Conservation (phyloP, 2,329 filamentous ascomycete genomes). For the Epichloe festucae region DNA sequence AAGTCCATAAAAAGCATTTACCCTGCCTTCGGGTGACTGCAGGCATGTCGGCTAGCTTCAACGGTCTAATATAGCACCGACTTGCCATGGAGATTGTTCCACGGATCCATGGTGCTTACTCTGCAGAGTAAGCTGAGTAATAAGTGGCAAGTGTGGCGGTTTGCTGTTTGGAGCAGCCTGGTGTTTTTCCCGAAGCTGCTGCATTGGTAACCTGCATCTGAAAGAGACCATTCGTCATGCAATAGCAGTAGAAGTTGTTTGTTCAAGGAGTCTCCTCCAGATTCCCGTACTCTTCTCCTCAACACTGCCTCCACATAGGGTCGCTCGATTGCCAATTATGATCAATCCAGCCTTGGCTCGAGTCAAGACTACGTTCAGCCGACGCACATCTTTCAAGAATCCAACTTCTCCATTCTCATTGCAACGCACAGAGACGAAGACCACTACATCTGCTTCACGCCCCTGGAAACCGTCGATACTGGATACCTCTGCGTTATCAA, state of each 20-base stretch:
- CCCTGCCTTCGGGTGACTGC: no score
- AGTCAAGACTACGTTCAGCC: constrained; percentile 29
- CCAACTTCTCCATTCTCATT: constrained; percentile 26
- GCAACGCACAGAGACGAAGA: constrained; percentile 29
- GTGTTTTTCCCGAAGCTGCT: no score
- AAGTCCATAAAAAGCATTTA: no score
- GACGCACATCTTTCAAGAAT: constrained; percentile 24
- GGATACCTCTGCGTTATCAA: constrained; percentile 14
- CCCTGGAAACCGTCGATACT: constrained; percentile 32
- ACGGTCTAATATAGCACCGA: no score
- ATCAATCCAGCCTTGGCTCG: constrained; percentile 22
- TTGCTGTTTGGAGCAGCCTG: no score
- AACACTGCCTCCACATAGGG: constrained; percentile 11
- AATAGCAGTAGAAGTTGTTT: not conserved
- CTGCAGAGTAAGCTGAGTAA: no score
- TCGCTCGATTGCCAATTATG: constrained; percentile 18
- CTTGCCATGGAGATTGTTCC: no score
- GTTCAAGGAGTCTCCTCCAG: not conserved
- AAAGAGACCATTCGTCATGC: not conserved
- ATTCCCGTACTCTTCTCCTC: constrained; percentile 3
- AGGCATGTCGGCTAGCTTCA: no score
- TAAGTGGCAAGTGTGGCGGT: no score
- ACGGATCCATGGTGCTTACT: no score
- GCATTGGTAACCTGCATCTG: no score
- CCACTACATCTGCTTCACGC: constrained; percentile 27